Evolutionary conservation across 805 yeast genomes (phyloP), one percentile per base, ranked within the genome.

Genomic region (Metschnikowia hibisci): DNA sequence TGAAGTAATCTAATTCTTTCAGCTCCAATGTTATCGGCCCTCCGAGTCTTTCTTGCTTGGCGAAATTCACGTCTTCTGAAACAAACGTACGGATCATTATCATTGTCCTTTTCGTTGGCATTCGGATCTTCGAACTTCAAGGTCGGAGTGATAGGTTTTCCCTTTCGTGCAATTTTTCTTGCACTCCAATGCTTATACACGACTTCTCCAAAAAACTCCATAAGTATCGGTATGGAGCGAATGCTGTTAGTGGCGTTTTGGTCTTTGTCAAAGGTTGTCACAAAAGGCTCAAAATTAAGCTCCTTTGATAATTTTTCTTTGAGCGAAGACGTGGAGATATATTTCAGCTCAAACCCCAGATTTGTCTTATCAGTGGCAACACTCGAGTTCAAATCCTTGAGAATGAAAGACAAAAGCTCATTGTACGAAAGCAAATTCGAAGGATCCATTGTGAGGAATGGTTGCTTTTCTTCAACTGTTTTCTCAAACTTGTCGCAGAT

Each of bases 61-160:
- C 99, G 80, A 51, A 88, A 84, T 58, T 90, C 98, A 63, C 99
- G 84, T 53, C 96, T 81, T 57, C 99, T 79, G 72, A 93, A 93
- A 68, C 97, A 88, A 32, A 88, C 84, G 63, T 93, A 93, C 1
- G 99, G 98, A 62, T 93, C 97, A 46, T 77, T 78, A 56, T 90
- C 97, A 44, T 70, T 69, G 56, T 90, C 97, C 57, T 89, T 89
- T 46, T 87, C 93, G 43, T 78, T 79, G 6, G 74, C 74, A 50
- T 62, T 67, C 18, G 87, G 87, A 53, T 87, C 90, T 66, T 90
- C 97, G 61, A 87, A 89, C 61, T 82, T 86, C 39, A 93, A 70
- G 12, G 74, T 63, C 4, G 97, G 96, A 52, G 80, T 76, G 15
- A 93, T 77, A 4, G 84, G 63, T 53, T 77, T 77, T 26, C 97